Base-by-base conservation (phyloP, 768 basidiomycete species). In the Tubosaeta brunneosetosa region DNA sequence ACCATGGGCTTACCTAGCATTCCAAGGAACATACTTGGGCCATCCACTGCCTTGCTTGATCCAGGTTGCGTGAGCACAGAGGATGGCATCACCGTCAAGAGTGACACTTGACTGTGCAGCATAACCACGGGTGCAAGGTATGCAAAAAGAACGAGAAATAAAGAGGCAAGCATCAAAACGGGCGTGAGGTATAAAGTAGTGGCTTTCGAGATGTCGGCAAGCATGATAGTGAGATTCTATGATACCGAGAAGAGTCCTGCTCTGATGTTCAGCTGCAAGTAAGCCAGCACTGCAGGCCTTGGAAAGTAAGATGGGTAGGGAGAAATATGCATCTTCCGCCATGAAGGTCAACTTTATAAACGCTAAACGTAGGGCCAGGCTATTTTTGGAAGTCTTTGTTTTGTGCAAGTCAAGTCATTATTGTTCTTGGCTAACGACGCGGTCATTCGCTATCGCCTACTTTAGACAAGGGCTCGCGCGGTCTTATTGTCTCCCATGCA, bases 101-200 rank as follows among this genome's bases (percentile, higher is more conserved):
- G 74, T 6, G 85, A 75, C 17, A 91, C 86, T 57, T 76, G 75
- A 57, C 75, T 74, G 31, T 81, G 78, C 11, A 90, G 73, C 61
- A 86, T 66, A 46, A 82, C 59, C 5, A 72, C 73, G 0, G 89
- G 89, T 1, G 89, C 79, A n/a, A 88, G 70, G 55, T 80, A 87
- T 4, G 83, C 77, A 56, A 91, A 80, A 2, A 88, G 63, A 4
- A 81, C 73, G 38, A 91, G 80, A 32, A 91, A 59, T 45, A 86
- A 70, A 10, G 86, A 79, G 5, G 87, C 81, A 40, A 90, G 70
- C 55, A 81, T 77, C 45, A 91, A 70, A 5, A 87, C 22, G 22
- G 86, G 85, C 2, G 86, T 77, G 47, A 91, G 75, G 63, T 84
- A 88, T 48, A 86, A 73, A 49, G 79, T 83, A 58, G 81, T 72